These are phyloP conservation scores for Auricularia cornea DNA, from an alignment of 768 basidiomycete species.

Conservation along the genomic window DNA sequence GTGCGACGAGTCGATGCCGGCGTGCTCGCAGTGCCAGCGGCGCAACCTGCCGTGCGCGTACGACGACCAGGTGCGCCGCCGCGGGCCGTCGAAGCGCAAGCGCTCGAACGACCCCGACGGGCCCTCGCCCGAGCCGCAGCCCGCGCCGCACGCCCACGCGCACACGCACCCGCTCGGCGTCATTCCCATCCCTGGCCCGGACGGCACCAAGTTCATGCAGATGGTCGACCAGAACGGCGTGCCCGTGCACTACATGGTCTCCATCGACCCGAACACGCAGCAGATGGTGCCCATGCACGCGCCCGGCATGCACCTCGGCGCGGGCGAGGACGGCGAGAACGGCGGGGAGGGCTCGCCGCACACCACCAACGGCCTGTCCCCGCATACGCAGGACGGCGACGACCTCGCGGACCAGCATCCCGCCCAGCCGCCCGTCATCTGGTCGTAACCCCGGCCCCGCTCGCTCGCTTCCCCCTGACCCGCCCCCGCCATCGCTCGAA, in stretches of 20 bases:
- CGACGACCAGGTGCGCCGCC: constrained; percentile 1
- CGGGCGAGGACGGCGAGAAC: too few species aligned
- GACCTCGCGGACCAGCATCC: too few species aligned
- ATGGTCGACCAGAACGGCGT: background rate
- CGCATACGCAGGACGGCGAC: too few species aligned
- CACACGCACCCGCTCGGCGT: background rate
- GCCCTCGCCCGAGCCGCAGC: background rate
- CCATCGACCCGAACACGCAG: too few species aligned
- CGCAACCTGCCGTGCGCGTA: background rate
- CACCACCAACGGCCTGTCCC: too few species aligned
- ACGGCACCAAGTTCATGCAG: background rate
- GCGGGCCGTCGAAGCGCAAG: background rate
- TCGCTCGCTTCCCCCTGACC: too few species aligned
- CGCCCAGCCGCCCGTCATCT: too few species aligned
- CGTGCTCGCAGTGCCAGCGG: constrained; percentile 1
- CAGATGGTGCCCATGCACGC: too few species aligned
- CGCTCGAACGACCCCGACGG: background rate
- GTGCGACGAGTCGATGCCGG: constrained; percentile 5
- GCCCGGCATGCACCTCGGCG: too few species aligned
- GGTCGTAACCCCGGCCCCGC: too few species aligned
- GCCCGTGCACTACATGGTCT: background rate
- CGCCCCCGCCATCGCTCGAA: too few species aligned
- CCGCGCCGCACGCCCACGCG: background rate
- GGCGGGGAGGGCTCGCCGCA: too few species aligned
- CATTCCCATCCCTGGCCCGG: background rate